Evolutionary conservation across 2,329 filamentous ascomycete genomes (phyloP).

Genomic region (Byssochlamys sp.): DNA sequence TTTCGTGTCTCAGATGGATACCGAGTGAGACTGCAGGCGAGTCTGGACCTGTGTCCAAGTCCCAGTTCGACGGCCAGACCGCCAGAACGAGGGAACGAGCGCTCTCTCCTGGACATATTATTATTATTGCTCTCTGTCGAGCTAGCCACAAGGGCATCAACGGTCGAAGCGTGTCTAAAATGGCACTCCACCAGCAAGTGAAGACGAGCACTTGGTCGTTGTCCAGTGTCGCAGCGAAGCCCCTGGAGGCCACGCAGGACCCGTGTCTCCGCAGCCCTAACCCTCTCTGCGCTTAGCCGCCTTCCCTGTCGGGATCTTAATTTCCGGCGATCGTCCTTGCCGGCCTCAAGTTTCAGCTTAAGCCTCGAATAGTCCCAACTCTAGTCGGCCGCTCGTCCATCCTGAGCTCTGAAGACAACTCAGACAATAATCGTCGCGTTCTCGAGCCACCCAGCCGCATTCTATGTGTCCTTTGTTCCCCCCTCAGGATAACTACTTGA

Average conservation of each 20-base stretch:
- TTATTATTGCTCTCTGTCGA: neutral
- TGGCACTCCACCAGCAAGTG: neutral
- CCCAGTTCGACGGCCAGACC: neutral
- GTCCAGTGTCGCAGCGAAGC: neutral
- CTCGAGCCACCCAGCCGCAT: no score
- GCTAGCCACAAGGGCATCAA: neutral
- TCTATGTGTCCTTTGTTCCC: no score
- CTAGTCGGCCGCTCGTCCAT: neutral
- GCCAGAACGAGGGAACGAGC: neutral
- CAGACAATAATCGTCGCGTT: no score
- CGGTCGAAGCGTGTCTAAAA: neutral
- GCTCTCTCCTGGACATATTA: neutral
- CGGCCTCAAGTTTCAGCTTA: neutral
- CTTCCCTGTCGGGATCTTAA: neutral
- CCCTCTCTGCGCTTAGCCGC: neutral
- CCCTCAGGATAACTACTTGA: no score
- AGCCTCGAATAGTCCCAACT: neutral
- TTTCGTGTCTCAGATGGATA: neutral
- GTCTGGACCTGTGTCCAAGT: neutral
- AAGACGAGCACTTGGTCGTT: neutral
- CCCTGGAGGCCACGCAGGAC: neutral
- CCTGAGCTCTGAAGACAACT: neutral
- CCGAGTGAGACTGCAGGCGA: neutral
- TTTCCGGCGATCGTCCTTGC: neutral
- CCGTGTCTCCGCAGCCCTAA: neutral